phyloP scores from a whole-genome alignment of 2,329 filamentous ascomycete species.

The Seiridium unicorne region DNA sequence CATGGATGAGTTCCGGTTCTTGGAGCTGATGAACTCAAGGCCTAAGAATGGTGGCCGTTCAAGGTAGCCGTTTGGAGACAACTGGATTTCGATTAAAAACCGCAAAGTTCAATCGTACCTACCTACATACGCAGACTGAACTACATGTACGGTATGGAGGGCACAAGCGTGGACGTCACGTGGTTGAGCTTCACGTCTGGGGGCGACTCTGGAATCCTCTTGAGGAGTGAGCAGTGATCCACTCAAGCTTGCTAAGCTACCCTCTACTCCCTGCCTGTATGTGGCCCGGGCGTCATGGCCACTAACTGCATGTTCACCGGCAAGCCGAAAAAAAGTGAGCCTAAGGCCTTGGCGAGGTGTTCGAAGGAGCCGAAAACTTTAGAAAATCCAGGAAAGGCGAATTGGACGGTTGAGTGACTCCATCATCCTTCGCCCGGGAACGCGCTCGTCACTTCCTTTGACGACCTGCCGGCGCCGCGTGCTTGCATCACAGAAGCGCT shows the following conservation, averaged over 20 bases:
- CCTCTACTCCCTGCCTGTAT: not conserved
- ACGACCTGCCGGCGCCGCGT: not conserved
- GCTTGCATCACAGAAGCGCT: not conserved
- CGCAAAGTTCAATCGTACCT: no score
- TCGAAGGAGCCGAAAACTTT: conserved; percentile 6
- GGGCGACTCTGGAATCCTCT: no score
- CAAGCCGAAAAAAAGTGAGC: conserved; percentile 2
- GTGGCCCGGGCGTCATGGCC: conserved; percentile 1
- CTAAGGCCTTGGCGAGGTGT: conserved; percentile 2
- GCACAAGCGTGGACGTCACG: no score
- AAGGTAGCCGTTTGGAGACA: no score
- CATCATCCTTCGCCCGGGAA: not conserved
- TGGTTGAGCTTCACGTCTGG: no score
- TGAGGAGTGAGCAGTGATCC: no score
- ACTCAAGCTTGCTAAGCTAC: not conserved
- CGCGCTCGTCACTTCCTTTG: not conserved
- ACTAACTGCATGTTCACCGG: not conserved
- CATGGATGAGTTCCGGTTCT: no score
- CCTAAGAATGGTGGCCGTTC: no score
- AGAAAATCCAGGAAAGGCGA: conserved; percentile 7
- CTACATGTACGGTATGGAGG: no score
- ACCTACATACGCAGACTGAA: no score
- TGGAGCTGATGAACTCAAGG: no score
- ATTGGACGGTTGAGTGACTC: not conserved
- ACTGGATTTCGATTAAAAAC: no score